Conservation (phyloP, 2,329 filamentous ascomycete genomes). For the Aaosphaeria arxii region DNA sequence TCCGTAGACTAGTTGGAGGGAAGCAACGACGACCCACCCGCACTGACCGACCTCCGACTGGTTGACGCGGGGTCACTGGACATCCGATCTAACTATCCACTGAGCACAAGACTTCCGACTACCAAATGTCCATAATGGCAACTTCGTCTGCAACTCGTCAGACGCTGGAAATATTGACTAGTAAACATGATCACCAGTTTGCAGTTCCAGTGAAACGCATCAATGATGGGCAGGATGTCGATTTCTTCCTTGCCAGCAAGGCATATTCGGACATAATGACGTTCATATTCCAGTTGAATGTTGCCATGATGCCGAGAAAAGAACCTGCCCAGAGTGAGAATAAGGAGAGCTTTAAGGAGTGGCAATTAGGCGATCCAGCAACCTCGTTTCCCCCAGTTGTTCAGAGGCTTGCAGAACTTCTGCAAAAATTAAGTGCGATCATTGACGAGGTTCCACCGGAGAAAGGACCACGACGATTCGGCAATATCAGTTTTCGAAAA, state of each 20-base stretch:
- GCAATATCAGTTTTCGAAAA: slow-evolving; percentile 83
- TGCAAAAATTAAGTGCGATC: slow-evolving; percentile 63
- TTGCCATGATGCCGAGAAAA: slow-evolving; percentile 73
- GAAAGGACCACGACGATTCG: slow-evolving; percentile 81
- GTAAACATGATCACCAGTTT: slow-evolving; percentile 48
- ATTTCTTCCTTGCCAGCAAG: slow-evolving; percentile 72
- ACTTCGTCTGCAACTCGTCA: slow-evolving; percentile 11
- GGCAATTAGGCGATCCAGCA: slow-evolving; percentile 44
- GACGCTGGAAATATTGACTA: slow-evolving; percentile 20
- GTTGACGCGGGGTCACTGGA: no score
- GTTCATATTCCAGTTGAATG: slow-evolving; percentile 88
- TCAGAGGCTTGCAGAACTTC: slow-evolving; percentile 61
- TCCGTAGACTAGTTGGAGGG: no score
- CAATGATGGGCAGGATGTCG: slow-evolving; percentile 78
- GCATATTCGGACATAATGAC: slow-evolving; percentile 85
- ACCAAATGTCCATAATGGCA: slow-evolving; percentile 12
- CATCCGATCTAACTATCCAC: no score
- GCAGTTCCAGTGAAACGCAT: slow-evolving; percentile 73
- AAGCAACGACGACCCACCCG: no score
- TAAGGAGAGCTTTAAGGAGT: slow-evolving; percentile 49
- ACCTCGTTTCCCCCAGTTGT: slow-evolving; percentile 57
- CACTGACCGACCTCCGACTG: no score
- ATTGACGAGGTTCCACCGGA: slow-evolving; percentile 81
- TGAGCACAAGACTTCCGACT: no score
- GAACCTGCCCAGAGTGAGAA: slow-evolving; percentile 32